phyloP scores from a whole-genome alignment of 345 rosid species.

The Rhizophora apiculata region DNA sequence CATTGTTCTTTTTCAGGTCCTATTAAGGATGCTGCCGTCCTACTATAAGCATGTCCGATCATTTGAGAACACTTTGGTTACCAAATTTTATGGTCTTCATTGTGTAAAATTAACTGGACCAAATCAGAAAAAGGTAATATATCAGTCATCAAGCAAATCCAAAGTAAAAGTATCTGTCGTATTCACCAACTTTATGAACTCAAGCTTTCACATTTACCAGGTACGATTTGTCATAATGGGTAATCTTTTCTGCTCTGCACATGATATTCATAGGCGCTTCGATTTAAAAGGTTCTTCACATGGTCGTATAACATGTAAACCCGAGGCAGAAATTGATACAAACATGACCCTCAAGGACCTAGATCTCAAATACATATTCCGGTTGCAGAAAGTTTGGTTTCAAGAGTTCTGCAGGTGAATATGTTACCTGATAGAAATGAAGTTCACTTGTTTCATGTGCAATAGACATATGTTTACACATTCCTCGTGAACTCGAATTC shows the following conservation, averaged over 20 bases:
- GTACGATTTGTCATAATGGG: conserved; percentile 95
- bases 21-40: conserved; percentile 92
- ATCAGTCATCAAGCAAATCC: conserved; percentile 1
- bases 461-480: no score
- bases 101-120: conserved; percentile 83
- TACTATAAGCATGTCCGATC: conserved; percentile 91
- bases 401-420: conserved; percentile 85
- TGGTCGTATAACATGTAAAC: conserved; percentile 85
- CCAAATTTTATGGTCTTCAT: conserved; percentile 91
- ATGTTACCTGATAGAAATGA: no score
- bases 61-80: conserved; percentile 83
- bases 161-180: neutral
- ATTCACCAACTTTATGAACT: conserved; percentile 4
- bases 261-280: conserved; percentile 75
- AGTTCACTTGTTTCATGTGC: no score
- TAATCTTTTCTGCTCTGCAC: conserved; percentile 75
- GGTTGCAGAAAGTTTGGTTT: conserved; percentile 72
- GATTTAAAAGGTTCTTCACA: conserved; percentile 98
- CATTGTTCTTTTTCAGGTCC: conserved; percentile 46
- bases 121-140: conserved; percentile 83
- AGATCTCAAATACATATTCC: conserved; percentile 74
- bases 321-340: conserved; percentile 81
- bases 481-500: no score
- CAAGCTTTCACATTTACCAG: conserved; percentile 33
- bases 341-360: conserved; percentile 97